Base-by-base conservation (phyloP, 2,329 filamentous ascomycete genomes). In the Didymella glomerata region DNA sequence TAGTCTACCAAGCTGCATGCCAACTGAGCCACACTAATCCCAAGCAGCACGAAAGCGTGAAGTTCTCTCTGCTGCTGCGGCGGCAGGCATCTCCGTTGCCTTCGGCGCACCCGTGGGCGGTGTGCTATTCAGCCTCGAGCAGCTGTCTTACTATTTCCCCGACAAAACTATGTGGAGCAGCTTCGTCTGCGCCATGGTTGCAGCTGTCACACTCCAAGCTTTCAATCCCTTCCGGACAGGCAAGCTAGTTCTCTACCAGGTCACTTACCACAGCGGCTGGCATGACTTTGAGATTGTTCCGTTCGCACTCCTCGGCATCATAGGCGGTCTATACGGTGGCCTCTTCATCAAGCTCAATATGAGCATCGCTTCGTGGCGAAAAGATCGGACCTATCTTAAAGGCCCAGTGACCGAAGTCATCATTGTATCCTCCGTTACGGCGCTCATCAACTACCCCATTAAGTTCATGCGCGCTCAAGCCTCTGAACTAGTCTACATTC, bases 111-210 rank as follows among this genome's bases (percentile, higher is more conserved):
- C 93, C 9, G 96, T 98, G 55, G 95, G 94, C 11, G 94, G 94
- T 46, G 94, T 98, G 22, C 81, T 98, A 20, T 98, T 98, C 81
- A 96, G 92, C 78, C 85, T 98, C n/a, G 94, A 91, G 86, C 92
- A 96, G 84, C 82, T 98, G 2, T 96, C 93, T 0, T 98, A 97
- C 76, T 98, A 97, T 77, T 98, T 98, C 68, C 94, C 95, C 0
- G 94, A 98, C 79, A 98, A 98, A 78, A 98, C 95, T 10, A 98
- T 99, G 95, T 99, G 95, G 95, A 95, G 97, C 76, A 97, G 93
- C 71, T 99, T 99, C 73, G 95, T 99, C 40, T 98, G 95, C 71
- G 95, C 95, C 74, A 98, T 98, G 93, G 92, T 96, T n/a, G 95
- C 93, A 16, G 94, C 95, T 18, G 92, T 98, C 36, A 92, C 93